These are phyloP conservation scores for Wickerhamiella spandovensis DNA, from an alignment of 805 yeast species.

Conservation along the genomic window DNA sequence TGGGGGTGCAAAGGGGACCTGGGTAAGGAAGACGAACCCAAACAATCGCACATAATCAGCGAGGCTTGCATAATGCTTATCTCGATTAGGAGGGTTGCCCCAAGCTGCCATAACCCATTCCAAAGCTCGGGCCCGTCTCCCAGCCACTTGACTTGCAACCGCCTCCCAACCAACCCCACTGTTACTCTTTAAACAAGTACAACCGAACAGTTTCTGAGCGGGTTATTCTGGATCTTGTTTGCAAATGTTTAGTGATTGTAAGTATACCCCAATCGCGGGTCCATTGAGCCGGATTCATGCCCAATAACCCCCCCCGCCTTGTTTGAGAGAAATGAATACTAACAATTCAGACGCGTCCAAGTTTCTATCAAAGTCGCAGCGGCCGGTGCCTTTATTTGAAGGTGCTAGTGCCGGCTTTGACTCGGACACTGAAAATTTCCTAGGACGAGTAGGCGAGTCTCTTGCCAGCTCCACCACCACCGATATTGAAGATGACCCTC, in stretches of 20 bases:
- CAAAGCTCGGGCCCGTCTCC: neutral
- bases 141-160: neutral
- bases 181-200: neutral
- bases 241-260: constrained; percentile 14
- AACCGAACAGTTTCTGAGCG: neutral
- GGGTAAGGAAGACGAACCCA: neutral
- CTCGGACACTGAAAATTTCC: constrained; percentile 16
- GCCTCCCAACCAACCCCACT: neutral
- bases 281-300: neutral
- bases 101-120: neutral
- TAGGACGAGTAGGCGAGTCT: constrained; percentile 12
- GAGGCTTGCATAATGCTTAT: neutral
- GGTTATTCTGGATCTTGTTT: neutral
- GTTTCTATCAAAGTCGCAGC: constrained; percentile 23
- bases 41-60: neutral
- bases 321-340: neutral
- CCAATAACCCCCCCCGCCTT: too few relatives aligned
- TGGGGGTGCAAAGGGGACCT: neutral
- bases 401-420: constrained; percentile 10
- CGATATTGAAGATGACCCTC: constrained; percentile 17
- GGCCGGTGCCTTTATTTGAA: constrained; percentile 21
- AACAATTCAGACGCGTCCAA: constrained; percentile 23
- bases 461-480: constrained; percentile 2
- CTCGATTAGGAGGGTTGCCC: neutral
- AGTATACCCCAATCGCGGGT: neutral